A percentile compares a stretch with the other conserved stretches of the same genome.
Evolutionary conservation across 2,329 filamentous ascomycete species (phyloP).

Genomic region (Leptographium galeiforme): DNA sequence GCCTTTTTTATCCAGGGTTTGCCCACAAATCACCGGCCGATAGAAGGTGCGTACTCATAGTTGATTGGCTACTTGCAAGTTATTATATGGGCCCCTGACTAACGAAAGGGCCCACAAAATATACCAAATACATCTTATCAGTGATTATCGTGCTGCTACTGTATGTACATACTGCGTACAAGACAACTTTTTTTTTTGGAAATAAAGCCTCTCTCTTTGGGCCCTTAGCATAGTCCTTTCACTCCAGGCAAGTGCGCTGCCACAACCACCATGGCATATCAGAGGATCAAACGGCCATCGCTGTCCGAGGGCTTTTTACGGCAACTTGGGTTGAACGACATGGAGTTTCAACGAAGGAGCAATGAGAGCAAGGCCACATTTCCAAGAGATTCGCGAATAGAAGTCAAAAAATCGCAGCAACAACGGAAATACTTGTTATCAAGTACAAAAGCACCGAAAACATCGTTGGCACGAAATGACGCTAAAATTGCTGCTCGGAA

Average conservation of each 20-base stretch:
- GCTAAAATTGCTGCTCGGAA: background rate
- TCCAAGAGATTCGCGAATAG: background rate
- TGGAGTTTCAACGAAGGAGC: conserved; percentile 4
- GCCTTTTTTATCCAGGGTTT: background rate
- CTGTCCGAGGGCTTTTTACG: conserved; percentile 16
- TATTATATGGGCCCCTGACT: too few relatives aligned
- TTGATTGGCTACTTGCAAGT: too few relatives aligned
- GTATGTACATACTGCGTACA: too few relatives aligned
- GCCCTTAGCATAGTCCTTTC: background rate
- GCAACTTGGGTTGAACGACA: conserved; percentile 20
- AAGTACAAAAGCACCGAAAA: background rate
- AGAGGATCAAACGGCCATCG: conserved; percentile 4
- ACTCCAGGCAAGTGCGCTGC: background rate
- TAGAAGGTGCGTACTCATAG: too few relatives aligned
- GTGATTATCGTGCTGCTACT: too few relatives aligned
- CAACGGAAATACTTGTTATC: background rate
- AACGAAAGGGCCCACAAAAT: too few relatives aligned
- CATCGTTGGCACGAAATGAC: background rate
- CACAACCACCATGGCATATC: conserved; percentile 1
- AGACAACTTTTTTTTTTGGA: background rate
- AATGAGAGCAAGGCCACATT: conserved; percentile 9
- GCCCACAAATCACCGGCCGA: background rate
- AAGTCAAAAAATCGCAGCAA: background rate
- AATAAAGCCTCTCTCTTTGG: background rate
- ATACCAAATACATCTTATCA: too few relatives aligned